These are phyloP conservation scores for Fomes fomentarius DNA, from an alignment of 1,284 basidiomycete genomes.

Conservation along the genomic window DNA sequence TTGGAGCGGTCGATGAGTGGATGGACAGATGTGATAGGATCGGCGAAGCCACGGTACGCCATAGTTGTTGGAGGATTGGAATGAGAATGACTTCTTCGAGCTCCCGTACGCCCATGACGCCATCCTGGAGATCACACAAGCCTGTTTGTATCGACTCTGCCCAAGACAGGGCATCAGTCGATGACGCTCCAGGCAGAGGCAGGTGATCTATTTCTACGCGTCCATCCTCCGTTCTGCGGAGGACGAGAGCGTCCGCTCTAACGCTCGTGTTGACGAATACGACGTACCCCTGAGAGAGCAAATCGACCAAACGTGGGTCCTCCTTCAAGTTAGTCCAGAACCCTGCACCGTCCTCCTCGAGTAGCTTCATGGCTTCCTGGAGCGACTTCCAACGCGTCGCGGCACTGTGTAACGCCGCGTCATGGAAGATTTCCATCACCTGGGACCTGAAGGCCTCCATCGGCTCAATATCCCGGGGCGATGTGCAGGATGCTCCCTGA, in stretches of 20 bases:
- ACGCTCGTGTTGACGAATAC: slow-evolving; percentile 8
- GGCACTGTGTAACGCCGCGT: slow-evolving; percentile 1
- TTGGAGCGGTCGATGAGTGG: not conserved
- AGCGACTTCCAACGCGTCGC: not conserved
- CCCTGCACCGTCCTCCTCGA: not conserved
- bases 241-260: slow-evolving; percentile 11
- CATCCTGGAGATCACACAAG: slow-evolving; percentile 5
- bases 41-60: not conserved
- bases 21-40: not conserved
- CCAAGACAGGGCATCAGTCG: slow-evolving; percentile 1
- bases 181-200: slow-evolving; percentile 2
- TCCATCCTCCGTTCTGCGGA: not conserved
- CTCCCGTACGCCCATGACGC: slow-evolving; percentile 3
- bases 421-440: not conserved
- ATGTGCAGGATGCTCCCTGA: slow-evolving; percentile 1
- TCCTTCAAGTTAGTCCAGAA: not conserved
- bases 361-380: not conserved
- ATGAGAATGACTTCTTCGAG: slow-evolving; percentile 8
- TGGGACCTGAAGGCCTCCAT: not conserved
- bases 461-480: slow-evolving; percentile 3
- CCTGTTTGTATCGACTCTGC: slow-evolving; percentile 9
- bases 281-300: slow-evolving; percentile 1
- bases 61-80: slow-evolving; percentile 2
- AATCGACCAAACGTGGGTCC: not conserved
- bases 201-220: slow-evolving; percentile 1